Conservation (phyloP, 2,329 filamentous ascomycete genomes). For the Celoporthe dispersa region DNA sequence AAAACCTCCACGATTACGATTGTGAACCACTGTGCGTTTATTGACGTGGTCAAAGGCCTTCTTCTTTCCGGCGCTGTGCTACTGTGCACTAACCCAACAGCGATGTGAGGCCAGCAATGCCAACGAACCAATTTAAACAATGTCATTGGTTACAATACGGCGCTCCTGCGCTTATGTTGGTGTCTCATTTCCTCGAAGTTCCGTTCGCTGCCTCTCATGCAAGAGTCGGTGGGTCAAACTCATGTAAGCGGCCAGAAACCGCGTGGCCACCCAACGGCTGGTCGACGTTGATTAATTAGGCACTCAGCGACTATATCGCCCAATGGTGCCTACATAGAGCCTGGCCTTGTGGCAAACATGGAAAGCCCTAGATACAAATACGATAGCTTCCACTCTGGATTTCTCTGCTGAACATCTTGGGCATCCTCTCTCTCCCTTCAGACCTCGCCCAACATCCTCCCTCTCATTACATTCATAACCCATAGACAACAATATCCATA, state of each 20-base stretch:
- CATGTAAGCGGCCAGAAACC: conserved; percentile 18
- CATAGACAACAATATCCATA: background rate
- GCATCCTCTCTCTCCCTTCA: background rate
- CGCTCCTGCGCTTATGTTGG: background rate
- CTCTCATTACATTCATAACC: background rate
- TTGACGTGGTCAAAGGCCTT: no score
- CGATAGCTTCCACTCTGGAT: background rate
- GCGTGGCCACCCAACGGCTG: background rate
- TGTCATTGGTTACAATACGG: background rate
- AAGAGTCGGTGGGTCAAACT: background rate
- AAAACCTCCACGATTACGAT: no score
- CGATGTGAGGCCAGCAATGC: background rate
- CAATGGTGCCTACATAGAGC: background rate
- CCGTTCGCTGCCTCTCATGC: background rate
- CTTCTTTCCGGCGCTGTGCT: no score
- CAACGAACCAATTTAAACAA: background rate
- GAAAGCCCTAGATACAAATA: background rate
- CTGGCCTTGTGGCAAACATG: background rate
- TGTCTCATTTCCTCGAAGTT: background rate
- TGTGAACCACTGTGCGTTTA: no score
- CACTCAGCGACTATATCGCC: background rate
- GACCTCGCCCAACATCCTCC: background rate
- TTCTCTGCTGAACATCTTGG: background rate
- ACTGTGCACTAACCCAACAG: no score
- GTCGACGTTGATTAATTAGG: background rate